Percentiles rank a stretch among this genome's conserved stretches.
Evolutionary conservation across 352 stramenopile genomes (phyloP).

Genomic region (Phytopythium vexans): DNA sequence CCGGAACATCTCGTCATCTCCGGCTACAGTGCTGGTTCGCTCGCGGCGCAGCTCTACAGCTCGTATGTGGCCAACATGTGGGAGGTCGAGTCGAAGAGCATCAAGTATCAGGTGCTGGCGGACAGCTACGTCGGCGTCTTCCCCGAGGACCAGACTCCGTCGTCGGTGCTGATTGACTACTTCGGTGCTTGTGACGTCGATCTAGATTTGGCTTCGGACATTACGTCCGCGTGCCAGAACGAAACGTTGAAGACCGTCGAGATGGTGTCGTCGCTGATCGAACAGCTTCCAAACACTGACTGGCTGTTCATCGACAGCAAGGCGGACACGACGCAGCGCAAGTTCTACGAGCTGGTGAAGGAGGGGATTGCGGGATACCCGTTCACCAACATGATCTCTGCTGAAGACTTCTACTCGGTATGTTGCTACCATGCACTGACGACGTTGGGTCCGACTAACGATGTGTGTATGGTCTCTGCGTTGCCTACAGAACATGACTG

Average conservation of each 20-base stretch:
- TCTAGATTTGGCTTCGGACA: background rate
- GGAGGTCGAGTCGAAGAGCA: conserved; percentile 38
- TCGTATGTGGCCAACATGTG: conserved; percentile 44
- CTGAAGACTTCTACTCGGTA: too few relatives aligned
- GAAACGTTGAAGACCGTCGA: conserved; percentile 3
- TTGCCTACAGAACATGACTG: conserved; percentile 2
- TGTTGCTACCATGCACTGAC: too few relatives aligned
- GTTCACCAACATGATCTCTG: conserved; percentile 33
- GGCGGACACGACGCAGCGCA: conserved; percentile 39
- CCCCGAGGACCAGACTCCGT: conserved; percentile 14
- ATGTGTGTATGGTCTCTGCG: too few relatives aligned
- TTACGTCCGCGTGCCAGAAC: conserved; percentile 6
- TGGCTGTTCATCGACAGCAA: conserved; percentile 55
- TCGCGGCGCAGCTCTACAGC: conserved; percentile 46
- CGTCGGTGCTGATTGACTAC: conserved; percentile 20
- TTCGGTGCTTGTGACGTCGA: conserved; percentile 17
- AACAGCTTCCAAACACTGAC: conserved; percentile 18
- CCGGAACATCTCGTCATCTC: conserved; percentile 46
- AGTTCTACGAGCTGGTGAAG: conserved; percentile 39
- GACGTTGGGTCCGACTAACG: too few relatives aligned
- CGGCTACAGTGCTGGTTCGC: conserved; percentile 47
- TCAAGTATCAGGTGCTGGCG: conserved; percentile 25
- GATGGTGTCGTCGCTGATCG: conserved; percentile 26
- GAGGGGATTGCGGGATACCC: conserved; percentile 37
- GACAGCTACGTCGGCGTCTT: conserved; percentile 33